A percentile compares a stretch with the other conserved stretches of the same genome.
Conservation (phyloP, 2,329 filamentous ascomycete species). For the Corinectria fuckeliana region DNA sequence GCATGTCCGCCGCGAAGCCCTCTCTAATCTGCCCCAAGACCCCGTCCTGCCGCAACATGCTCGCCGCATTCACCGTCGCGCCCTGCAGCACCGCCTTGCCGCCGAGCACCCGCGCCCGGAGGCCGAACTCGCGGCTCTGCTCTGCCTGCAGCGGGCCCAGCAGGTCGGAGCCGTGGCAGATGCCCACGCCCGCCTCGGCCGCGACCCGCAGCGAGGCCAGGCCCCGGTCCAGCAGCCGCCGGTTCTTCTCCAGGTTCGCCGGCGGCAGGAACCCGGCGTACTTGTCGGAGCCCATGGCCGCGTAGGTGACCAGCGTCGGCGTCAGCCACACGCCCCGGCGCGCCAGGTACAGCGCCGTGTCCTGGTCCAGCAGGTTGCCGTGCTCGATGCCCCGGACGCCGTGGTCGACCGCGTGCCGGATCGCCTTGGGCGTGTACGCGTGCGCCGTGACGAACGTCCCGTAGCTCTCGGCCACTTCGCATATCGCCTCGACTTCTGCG, state of each 20-base stretch:
- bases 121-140: slow-evolving; percentile 40
- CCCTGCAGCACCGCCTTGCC: slow-evolving; percentile 31
- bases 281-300: slow-evolving; percentile 52
- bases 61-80: slow-evolving; percentile 54
- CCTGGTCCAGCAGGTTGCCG: slow-evolving; percentile 49
- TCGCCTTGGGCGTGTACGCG: slow-evolving; percentile 60
- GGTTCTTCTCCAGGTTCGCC: slow-evolving; percentile 54
- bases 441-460: slow-evolving; percentile 63
- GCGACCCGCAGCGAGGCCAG: slow-evolving; percentile 55
- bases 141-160: slow-evolving; percentile 39
- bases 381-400: slow-evolving; percentile 60
- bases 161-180: slow-evolving; percentile 58
- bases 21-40: slow-evolving; percentile 56
- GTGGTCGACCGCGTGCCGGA: slow-evolving; percentile 60
- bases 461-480: slow-evolving; percentile 54
- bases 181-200: slow-evolving; percentile 56
- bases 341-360: slow-evolving; percentile 56
- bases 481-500: slow-evolving; percentile 61
- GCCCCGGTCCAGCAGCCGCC: slow-evolving; percentile 53
- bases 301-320: slow-evolving; percentile 59
- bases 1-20: slow-evolving; percentile 58
- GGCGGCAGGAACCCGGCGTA: slow-evolving; percentile 51
- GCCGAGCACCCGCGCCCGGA: slow-evolving; percentile 33
- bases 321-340: slow-evolving; percentile 56
- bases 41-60: slow-evolving; percentile 52